Base-by-base conservation (phyloP, 371 early-diverging fungal species). In the Circinella umbellata region DNA sequence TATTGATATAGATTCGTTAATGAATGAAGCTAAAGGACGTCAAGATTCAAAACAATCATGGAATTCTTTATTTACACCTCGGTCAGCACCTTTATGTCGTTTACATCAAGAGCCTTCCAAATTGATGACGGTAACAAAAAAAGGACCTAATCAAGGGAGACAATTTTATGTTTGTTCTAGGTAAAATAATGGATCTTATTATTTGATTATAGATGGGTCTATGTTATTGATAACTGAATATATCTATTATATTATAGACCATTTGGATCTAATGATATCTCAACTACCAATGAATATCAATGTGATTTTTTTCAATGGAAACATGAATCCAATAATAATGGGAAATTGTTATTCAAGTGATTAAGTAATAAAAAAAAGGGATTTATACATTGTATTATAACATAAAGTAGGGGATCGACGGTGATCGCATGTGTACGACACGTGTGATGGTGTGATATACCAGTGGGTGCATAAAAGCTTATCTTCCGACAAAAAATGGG, bases 61-160 rank as follows among this genome's bases (percentile, higher is more conserved):
- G 94, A 80, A 81, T n/a, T 70, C 73, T 3, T 63, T 93, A 10
- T 86, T 93, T 68, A 71, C 68, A 14, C 82, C 86, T 18, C 80
- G 72, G 2, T 64, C 74, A 34, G 71, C 82, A 14, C 93, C 94
- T 0, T 73, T 67, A 13, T 93, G 94, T 74, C 73, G 69, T 38
- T 78, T 84, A 42, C 94, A 94, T 74, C 79, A 83, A n/a, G 86
- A 84, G 67, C 82, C 86, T 7, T 88, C 90, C n/a, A 85, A 86
- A 64, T 88, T 89, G 69, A 81, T 76, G 53, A 85, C 76, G 0
- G 92, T 92, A 20, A 88, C 86, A 69, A 93, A 93, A 71, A 80
- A 87, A 37, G 92, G 93, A 0, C 87, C 88, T 2, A 94, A 93
- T 74, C 83, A 91, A 36, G 93, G 93, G 2, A 80, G 92, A 6